Conservation (phyloP, 805 yeast species). For the Wickerhamomyces queroliae region DNA sequence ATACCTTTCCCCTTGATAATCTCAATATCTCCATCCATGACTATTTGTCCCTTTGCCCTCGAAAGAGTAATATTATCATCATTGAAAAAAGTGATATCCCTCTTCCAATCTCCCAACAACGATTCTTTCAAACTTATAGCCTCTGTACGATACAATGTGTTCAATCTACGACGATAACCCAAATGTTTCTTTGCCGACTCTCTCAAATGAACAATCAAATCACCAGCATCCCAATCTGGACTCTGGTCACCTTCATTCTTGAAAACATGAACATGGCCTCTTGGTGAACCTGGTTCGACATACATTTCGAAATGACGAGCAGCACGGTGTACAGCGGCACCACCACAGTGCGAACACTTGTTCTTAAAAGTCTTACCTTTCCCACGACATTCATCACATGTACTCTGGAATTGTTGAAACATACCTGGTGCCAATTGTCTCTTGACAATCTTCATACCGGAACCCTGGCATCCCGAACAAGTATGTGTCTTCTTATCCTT, state of each 20-base stretch:
- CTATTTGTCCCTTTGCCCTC: conserved; percentile 46
- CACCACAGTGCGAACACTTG: conserved; percentile 66
- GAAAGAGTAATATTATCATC: conserved; percentile 35
- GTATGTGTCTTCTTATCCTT: conserved; percentile 64
- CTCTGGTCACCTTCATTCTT: conserved; percentile 78
- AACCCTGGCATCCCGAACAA: conserved; percentile 71
- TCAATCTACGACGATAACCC: conserved; percentile 83
- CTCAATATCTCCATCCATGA: conserved; percentile 69
- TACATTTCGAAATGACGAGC: conserved; percentile 53
- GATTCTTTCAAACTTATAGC: conserved; percentile 70
- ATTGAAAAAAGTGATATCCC: conserved; percentile 65
- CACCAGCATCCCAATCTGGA: conserved; percentile 83
- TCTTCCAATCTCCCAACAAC: conserved; percentile 70
- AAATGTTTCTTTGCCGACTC: conserved; percentile 54
- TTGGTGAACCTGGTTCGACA: conserved; percentile 64
- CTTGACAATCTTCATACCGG: conserved; percentile 58
- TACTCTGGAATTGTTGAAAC: conserved; percentile 77
- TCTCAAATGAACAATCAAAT: conserved; percentile 52
- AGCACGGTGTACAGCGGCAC: conserved; percentile 56
- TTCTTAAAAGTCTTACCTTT: conserved; percentile 61
- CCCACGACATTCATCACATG: conserved; percentile 80
- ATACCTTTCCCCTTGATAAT: conserved; percentile 72
- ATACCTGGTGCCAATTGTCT: conserved; percentile 86
- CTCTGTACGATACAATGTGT: conserved; percentile 76
- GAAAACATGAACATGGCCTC: conserved; percentile 51